A percentile compares a stretch with the other conserved stretches of the same genome.
phyloP scores from a whole-genome alignment of 306 rosid genomes.

The Cicer yamashitae region DNA sequence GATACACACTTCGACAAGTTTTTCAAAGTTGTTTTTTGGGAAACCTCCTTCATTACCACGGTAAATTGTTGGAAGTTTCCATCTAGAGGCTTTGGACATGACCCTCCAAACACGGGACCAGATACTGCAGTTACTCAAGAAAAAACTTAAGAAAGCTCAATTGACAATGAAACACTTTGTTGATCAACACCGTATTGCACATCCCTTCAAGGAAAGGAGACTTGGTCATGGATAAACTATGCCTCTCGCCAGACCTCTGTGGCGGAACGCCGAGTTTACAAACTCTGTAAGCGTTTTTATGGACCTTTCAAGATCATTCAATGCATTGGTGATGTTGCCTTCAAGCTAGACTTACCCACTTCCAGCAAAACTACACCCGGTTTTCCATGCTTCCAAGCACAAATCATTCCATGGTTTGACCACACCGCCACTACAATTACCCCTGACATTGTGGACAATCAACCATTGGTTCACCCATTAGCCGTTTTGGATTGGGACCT shows the following conservation, averaged over 20 bases:
- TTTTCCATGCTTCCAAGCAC: not conserved
- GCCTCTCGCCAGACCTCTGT: too few species aligned
- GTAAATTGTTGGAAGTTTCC: not conserved
- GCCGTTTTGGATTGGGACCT: not conserved
- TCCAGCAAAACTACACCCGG: not conserved
- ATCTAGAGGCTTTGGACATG: too few species aligned
- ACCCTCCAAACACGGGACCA: too few species aligned
- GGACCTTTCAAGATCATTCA: too few species aligned
- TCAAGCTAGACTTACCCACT: not conserved
- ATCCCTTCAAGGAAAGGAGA: too few species aligned
- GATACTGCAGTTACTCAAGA: not conserved
- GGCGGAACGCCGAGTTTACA: too few species aligned
- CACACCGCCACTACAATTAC: not conserved
- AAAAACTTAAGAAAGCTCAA: not conserved
- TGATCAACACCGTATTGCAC: too few species aligned
- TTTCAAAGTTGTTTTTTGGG: not conserved
- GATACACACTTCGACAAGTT: not conserved
- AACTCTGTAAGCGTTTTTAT: too few species aligned
- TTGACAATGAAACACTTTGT: not conserved
- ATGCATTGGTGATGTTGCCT: not conserved
- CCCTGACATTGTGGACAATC: not conserved
- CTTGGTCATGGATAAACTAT: too few species aligned
- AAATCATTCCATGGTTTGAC: too few species aligned
- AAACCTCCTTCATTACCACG: not conserved
- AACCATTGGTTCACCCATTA: not conserved